Base-by-base conservation (phyloP, 2,329 filamentous ascomycete genomes). In the Parascedosporium putredinis region DNA sequence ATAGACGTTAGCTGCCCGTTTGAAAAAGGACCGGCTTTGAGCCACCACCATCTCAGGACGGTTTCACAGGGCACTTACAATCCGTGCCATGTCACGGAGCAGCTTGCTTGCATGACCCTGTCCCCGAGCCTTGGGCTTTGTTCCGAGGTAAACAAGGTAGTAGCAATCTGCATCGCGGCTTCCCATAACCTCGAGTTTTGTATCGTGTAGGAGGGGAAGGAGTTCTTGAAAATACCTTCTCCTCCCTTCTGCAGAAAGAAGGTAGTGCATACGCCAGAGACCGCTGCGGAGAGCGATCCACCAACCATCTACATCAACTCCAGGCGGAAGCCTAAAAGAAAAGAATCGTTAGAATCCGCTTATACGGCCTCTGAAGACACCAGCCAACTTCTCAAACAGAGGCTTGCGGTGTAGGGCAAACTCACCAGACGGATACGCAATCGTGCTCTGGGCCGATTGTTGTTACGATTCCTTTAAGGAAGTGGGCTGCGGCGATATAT, bases 61-160 rank as follows among this genome's bases (percentile, higher is more conserved):
- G 45, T n/a, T n/a, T n/a, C n/a, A n/a, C 16, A 23, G 18, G 22
- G 10, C 34, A 67, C 70, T 54, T 65, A 83, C 81, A 70, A 74
- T 73, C 42, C 65, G 67, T 48, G 83, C 81, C 67, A 88, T 82
- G 61, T 86, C 73, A 62, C 81, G 74, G 55, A 93, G 79, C 54
- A 90, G 72, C 67, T 79, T 83, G 56, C 74, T 74, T 14, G 81
- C 85, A 63, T 87, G 87, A 9, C 88, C 87, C 57, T 82, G 82
- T 45, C 86, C 79, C 53, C 84, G 78, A 4, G 82, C 79, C 53
- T 72, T 73, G 29, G 84, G 80, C 63, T 82, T 84, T 47, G 85
- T 89, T 54, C 87, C 88, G 53, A 94, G 73, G 65, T 91, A 93
- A 45, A 89, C 85, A 50, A 94, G 79, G 64, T 93, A 93, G 75